Conservation (phyloP, 192 early-diverging fungal genomes). For the Gonapodya prolifera region DNA sequence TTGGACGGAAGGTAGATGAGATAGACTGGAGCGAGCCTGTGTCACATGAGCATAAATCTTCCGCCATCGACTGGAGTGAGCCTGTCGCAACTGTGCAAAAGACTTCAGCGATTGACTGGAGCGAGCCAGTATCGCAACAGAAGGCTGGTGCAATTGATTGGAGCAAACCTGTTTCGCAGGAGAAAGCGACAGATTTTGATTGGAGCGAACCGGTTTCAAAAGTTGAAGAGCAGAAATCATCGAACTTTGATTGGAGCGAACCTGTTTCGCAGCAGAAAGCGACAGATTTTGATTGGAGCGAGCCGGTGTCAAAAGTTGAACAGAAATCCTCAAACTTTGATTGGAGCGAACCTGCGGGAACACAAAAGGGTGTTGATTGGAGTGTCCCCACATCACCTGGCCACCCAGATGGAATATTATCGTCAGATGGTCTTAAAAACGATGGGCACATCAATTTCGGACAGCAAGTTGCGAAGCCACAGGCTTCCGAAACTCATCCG, state of each 20-base stretch:
- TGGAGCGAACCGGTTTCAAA: too few species aligned
- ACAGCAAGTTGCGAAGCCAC: too few species aligned
- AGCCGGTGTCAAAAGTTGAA: too few species aligned
- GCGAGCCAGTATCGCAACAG: not conserved
- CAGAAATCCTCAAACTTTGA: constrained; percentile 13
- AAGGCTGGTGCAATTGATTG: constrained; percentile 13
- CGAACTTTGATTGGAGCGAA: constrained; percentile 9
- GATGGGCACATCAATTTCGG: too few species aligned
- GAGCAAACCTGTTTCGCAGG: too few species aligned
- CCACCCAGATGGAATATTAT: too few species aligned
- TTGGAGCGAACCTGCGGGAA: constrained; percentile 25
- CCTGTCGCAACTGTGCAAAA: constrained; percentile 5
- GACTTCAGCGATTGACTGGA: not conserved
- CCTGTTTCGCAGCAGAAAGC: not conserved
- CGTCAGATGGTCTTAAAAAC: too few species aligned
- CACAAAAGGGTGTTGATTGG: too few species aligned
- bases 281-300: too few species aligned
- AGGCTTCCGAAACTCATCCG: too few species aligned
- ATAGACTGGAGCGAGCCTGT: constrained; percentile 26
- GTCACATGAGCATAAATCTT: constrained; percentile 1
- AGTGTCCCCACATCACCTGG: too few species aligned
- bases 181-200: too few species aligned
- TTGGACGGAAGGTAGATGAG: constrained; percentile 5
- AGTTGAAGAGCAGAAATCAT: not conserved
- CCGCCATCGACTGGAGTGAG: constrained; percentile 30